A percentile compares a stretch with the other conserved stretches of the same genome.
Evolutionary conservation across 2,329 filamentous ascomycete species (phyloP).

Genomic region (Talaromyces piceae): DNA sequence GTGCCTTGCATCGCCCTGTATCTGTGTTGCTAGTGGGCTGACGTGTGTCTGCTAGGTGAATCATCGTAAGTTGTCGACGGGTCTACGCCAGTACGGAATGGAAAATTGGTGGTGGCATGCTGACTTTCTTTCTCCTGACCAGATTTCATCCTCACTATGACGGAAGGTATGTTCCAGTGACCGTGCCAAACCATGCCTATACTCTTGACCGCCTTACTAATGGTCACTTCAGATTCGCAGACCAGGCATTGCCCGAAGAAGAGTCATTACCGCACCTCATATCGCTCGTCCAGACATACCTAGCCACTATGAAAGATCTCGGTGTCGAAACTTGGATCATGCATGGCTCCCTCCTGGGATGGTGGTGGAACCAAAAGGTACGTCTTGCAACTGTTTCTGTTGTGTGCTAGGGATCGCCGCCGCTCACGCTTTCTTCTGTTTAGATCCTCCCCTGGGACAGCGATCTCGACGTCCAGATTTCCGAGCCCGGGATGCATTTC

Average conservation of each 20-base stretch:
- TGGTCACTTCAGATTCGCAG: slow-evolving; percentile 39
- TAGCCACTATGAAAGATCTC: slow-evolving; percentile 49
- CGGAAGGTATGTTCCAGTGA: slow-evolving; percentile 31
- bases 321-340: slow-evolving; percentile 57
- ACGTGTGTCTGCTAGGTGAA: slow-evolving; percentile 30
- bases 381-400: background rate
- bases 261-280: slow-evolving; percentile 43
- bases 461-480: slow-evolving; percentile 54
- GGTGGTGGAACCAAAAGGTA: slow-evolving; percentile 55
- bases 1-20: background rate
- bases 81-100: background rate
- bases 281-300: slow-evolving; percentile 48
- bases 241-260: slow-evolving; percentile 37
- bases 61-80: slow-evolving; percentile 27
- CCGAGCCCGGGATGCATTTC: slow-evolving; percentile 48
- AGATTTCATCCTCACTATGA: slow-evolving; percentile 52
- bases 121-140: background rate
- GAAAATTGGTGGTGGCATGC: background rate
- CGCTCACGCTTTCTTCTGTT: background rate
- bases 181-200: background rate
- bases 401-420: no score
- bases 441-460: slow-evolving; percentile 55
- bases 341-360: slow-evolving; percentile 54
- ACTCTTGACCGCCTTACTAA: background rate
- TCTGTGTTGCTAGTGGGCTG: background rate